Conservation (phyloP, 768 basidiomycete genomes). For the Leccinum disarticulatum region DNA sequence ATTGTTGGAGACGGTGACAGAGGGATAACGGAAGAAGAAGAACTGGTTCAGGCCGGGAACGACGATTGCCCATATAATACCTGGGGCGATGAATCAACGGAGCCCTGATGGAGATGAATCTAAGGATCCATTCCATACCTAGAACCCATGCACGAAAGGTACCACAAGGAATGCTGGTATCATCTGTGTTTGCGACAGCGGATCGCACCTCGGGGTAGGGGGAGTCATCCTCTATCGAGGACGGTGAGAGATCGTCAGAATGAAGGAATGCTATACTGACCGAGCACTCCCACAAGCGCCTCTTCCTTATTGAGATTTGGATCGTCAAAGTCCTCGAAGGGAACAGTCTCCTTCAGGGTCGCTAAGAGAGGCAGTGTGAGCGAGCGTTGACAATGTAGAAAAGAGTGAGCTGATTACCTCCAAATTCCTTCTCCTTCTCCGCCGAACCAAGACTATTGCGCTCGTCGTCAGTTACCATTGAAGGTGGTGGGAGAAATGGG, state of each 20-base stretch:
- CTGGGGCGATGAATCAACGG: conserved; percentile 8
- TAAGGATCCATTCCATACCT: conserved; percentile 30
- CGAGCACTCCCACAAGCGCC: conserved; percentile 27
- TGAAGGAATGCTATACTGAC: conserved; percentile 9
- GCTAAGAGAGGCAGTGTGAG: conserved; percentile 1
- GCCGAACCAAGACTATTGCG: conserved; percentile 18
- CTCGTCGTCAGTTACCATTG: conserved; percentile 24
- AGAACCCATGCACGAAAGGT: conserved; percentile 63
- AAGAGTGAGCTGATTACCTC: conserved; percentile 5
- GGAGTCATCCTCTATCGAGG: conserved; percentile 60
- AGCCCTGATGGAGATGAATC: not conserved
- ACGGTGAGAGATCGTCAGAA: conserved; percentile 17
- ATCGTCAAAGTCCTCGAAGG: conserved; percentile 34
- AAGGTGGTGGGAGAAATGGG: not conserved
- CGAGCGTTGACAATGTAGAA: not conserved
- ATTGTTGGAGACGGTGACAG: conserved; percentile 43
- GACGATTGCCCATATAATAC: conserved; percentile 54
- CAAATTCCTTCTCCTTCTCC: conserved; percentile 24
- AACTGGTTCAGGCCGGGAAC: conserved; percentile 78
- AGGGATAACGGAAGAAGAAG: conserved; percentile 70
- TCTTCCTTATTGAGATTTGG: conserved; percentile 36
- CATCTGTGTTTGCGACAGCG: conserved; percentile 74
- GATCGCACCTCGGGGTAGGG: conserved; percentile 84
- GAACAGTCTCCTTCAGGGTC: conserved; percentile 2
- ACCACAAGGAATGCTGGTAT: conserved; percentile 59